A percentile compares a stretch with the other conserved stretches of the same genome.
Conservation (phyloP, 441 rosid genomes). For the Eugenia klotzschiana region DNA sequence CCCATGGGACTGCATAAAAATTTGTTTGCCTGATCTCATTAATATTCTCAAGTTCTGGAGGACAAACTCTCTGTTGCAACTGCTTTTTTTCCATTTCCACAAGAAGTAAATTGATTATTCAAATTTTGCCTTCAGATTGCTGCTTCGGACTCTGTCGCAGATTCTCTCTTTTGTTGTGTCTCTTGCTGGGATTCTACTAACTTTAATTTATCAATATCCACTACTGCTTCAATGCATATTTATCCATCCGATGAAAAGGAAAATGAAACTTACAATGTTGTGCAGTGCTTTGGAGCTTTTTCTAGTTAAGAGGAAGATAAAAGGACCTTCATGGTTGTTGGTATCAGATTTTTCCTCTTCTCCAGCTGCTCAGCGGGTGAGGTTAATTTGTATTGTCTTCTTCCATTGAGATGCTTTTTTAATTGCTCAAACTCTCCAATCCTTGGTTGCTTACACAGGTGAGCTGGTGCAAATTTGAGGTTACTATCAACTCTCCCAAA, state of each 20-base stretch:
- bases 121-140: not conserved
- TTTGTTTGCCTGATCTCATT: not conserved
- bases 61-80: not conserved
- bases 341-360: constrained; percentile 58
- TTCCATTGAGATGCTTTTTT: not conserved
- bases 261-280: constrained; percentile 1
- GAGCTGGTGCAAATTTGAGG: constrained; percentile 97
- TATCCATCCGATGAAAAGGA: not conserved
- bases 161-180: not conserved
- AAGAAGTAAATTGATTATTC: not conserved
- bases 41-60: not conserved
- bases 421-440: not conserved
- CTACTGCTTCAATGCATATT: not conserved
- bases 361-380: constrained; percentile 66
- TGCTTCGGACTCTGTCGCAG: not conserved
- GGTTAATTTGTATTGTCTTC: constrained; percentile 7
- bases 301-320: constrained; percentile 75
- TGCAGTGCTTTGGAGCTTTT: constrained; percentile 96
- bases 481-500: constrained; percentile 57
- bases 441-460: constrained; percentile 34
- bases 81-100: not conserved
- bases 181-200: not conserved
- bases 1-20: not conserved
- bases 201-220: not conserved
- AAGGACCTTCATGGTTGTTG: constrained; percentile 90